These are phyloP conservation scores for Calvatia gigantea DNA, from an alignment of 768 basidiomycete genomes.

Conservation along the genomic window DNA sequence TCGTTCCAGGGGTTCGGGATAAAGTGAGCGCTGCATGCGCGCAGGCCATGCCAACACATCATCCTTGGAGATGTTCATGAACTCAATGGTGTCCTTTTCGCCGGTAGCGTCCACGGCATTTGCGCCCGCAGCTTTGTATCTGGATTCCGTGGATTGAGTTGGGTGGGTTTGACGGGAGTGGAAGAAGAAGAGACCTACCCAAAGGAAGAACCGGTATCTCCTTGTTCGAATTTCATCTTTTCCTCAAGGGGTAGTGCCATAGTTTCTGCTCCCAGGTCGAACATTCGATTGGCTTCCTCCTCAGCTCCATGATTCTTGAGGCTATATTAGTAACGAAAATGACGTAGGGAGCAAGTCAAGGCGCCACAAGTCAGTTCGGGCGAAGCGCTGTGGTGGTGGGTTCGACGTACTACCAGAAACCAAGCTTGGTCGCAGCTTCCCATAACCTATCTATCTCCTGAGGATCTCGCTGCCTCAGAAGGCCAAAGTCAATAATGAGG, in stretches of 20 bases:
- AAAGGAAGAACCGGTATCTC: constrained; percentile 38
- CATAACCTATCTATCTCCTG: constrained; percentile 49
- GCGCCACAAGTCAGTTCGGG: too few relatives aligned
- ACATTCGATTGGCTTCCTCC: constrained; percentile 46
- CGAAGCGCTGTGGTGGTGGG: too few relatives aligned
- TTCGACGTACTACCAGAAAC: constrained; percentile 65
- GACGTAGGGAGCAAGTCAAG: too few relatives aligned
- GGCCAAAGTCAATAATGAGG: constrained; percentile 50
- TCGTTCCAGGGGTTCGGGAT: constrained; percentile 49
- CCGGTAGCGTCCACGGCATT: constrained; percentile 62
- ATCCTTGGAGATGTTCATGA: constrained; percentile 67
- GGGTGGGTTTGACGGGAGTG: too few relatives aligned
- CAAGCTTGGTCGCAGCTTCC: constrained; percentile 53
- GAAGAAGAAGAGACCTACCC: too few relatives aligned
- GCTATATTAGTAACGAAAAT: constrained; percentile 22
- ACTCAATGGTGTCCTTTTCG: constrained; percentile 53
- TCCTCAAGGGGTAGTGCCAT: constrained; percentile 53
- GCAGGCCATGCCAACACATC: constrained; percentile 61
- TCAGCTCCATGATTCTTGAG: constrained; percentile 56
- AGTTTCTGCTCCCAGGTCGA: constrained; percentile 50
- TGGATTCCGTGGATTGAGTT: constrained; percentile 22
- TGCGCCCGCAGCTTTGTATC: constrained; percentile 62
- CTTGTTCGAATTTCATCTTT: constrained; percentile 57
- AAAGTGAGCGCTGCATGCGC: constrained; percentile 43
- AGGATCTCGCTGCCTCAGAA: constrained; percentile 37